phyloP scores from a whole-genome alignment of 345 rosid species.

The Euphorbia lathyris region DNA sequence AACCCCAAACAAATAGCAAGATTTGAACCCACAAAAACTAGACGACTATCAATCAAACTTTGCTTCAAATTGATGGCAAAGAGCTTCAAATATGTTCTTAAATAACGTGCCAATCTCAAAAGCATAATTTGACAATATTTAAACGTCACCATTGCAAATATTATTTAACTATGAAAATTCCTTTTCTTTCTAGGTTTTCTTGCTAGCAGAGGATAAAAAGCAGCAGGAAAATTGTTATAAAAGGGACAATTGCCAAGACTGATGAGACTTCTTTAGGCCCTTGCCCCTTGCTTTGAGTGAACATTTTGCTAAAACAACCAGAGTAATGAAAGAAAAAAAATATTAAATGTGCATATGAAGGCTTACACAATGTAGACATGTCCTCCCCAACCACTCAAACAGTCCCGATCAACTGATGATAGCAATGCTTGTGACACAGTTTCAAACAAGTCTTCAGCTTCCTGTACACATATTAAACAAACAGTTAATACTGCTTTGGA shows the following conservation, averaged over 20 bases:
- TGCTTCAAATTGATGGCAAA: not conserved
- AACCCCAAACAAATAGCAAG: not conserved
- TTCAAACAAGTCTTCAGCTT: constrained; percentile 85
- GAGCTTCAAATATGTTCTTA: not conserved
- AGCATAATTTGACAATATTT: not conserved
- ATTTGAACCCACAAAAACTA: not conserved
- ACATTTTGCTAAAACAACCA: not conserved
- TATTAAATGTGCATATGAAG: constrained; percentile 5
- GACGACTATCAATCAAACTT: not conserved
- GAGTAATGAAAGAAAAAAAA: not conserved
- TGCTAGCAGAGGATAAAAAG: not conserved
- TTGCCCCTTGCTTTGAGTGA: not conserved
- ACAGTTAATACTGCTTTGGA: not conserved
- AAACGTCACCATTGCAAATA: not conserved
- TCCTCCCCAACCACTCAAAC: constrained; percentile 99
- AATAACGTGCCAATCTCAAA: not conserved
- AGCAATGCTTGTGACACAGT: constrained; percentile 84
- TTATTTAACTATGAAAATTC: not conserved
- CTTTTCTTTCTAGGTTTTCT: not conserved
- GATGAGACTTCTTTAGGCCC: not conserved
- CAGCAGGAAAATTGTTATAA: not conserved
- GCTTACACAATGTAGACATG: constrained; percentile 94
- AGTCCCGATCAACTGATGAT: constrained; percentile 91
- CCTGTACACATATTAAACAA: constrained; percentile 41
- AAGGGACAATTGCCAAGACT: not conserved